Evolutionary conservation across 805 yeast species (phyloP), one percentile per base, ranked within the genome.

Genomic region (Candida easanensis): DNA sequence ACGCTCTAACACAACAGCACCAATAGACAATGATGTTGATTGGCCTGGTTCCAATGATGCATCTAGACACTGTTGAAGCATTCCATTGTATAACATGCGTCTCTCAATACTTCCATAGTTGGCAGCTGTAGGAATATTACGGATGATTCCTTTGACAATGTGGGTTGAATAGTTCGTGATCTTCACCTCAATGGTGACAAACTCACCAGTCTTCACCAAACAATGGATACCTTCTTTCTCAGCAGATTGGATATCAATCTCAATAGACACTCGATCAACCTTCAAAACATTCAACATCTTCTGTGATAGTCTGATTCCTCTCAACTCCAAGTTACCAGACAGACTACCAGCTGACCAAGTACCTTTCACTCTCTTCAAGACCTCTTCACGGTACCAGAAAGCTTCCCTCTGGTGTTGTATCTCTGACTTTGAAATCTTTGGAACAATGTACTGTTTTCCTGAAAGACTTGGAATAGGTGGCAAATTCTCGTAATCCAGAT

Each of bases 351-450:
- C 61, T 18, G 54, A 55, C 99, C 99, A 91, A 2, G 61, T 53
- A 2, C 96, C 96, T 3, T 64, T 60, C 5, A 93, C 53, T 14
- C 68, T 66, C 36, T 73, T 69, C 40, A 91, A 65, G 1, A 93
- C 60, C 47, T 74, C 73, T 44, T 84, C 80, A 44, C 95, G 66
- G 49, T 84, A 76, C 99, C 99, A 91, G 61, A 89, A 93, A 2
- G 77, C 66, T 48, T 80, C 82, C 44, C 79, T 70, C 64, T 79
- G 75, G 41, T 69, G 74, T 34, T 53, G 53, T 27, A 75, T 82
- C 46, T 85, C 88, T 9, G 77, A 80, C 37, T 70, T 75, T 0
- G 77, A 68, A 5, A 76, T 66, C 46, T 66, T 76, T 46, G 64
- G 70, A 39, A 52, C 63, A 31, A 87, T 71, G 57, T 79, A 85